These are phyloP conservation scores for Cytidiella melzeri DNA, from an alignment of 768 basidiomycete species.

Conservation along the genomic window DNA sequence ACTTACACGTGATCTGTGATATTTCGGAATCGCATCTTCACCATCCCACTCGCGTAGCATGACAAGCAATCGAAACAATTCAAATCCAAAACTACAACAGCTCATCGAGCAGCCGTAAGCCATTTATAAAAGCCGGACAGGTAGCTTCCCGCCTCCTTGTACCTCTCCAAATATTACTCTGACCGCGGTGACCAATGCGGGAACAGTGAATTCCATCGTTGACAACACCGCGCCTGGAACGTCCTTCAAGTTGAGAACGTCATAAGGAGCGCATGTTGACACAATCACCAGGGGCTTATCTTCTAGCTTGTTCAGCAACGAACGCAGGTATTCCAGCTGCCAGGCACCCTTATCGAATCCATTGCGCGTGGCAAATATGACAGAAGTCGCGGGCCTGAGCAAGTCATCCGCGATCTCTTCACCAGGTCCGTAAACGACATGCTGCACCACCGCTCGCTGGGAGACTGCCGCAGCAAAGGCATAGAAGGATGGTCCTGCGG, in stretches of 20 bases:
- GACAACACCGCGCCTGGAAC: slow-evolving; percentile 34
- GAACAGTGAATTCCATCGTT: slow-evolving; percentile 54
- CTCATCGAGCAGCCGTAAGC: no score
- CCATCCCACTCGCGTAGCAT: no score
- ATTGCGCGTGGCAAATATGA: slow-evolving; percentile 56
- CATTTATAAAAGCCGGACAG: no score
- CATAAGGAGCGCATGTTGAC: slow-evolving; percentile 64
- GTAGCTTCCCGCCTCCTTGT: slow-evolving; percentile 21
- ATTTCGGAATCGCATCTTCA: no score
- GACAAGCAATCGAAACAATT: no score
- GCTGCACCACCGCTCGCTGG: slow-evolving; percentile 29
- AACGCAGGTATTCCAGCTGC: slow-evolving; percentile 41
- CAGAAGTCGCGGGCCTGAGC: slow-evolving; percentile 15
- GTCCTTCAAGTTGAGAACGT: slow-evolving; percentile 32
- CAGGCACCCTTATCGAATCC: slow-evolving; percentile 45
- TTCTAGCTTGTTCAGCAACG: slow-evolving; percentile 20
- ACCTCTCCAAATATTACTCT: slow-evolving; percentile 38
- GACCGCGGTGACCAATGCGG: slow-evolving; percentile 41
- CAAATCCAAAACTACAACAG: no score
- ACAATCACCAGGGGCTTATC: slow-evolving; percentile 39
- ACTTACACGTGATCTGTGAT: no score
- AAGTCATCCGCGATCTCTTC: slow-evolving; percentile 3
- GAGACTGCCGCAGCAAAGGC: slow-evolving; percentile 39
- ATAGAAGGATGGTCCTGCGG: slow-evolving; percentile 49
- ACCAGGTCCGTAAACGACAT: slow-evolving; percentile 38